These are phyloP conservation scores for Stenocarpella maydis DNA, from an alignment of 2,329 filamentous ascomycete species.

Conservation along the genomic window DNA sequence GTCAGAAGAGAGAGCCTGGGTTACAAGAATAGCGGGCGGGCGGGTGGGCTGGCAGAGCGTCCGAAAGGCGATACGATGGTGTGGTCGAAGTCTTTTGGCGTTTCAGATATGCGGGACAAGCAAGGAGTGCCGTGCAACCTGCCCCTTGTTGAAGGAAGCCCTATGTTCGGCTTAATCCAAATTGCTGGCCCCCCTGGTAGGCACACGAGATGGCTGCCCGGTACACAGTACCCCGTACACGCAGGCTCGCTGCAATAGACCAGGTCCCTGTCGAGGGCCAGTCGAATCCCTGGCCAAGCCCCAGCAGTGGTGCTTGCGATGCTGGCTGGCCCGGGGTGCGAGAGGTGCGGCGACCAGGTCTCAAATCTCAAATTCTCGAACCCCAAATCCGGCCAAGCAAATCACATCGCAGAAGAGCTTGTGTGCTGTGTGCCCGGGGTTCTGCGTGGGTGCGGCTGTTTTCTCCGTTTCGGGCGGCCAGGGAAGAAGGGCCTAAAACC, in stretches of 20 bases:
- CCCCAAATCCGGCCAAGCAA: conserved; percentile 4
- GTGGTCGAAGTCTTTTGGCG: conserved; percentile 43
- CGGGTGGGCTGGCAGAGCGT: conserved; percentile 32
- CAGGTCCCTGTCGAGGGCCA: conserved; percentile 11
- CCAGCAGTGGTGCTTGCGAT: not conserved
- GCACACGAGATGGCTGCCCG: not conserved
- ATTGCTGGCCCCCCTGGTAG: conserved; percentile 24
- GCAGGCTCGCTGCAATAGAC: not conserved
- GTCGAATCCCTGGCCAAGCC: conserved; percentile 21
- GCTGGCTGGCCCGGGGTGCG: not conserved
- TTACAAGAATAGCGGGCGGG: conserved; percentile 28
- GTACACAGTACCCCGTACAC: not conserved
- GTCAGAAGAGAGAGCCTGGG: conserved; percentile 15
- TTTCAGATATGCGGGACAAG: conserved; percentile 51
- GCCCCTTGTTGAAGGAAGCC: conserved; percentile 25
- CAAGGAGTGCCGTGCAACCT: conserved; percentile 37
- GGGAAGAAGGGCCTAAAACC: not conserved
- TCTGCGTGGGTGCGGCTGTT: not conserved
- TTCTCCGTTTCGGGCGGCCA: conserved; percentile 21
- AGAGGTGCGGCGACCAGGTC: conserved; percentile 11
- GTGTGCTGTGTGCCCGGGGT: not conserved
- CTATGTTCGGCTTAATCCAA: conserved; percentile 18
- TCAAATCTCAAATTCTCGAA: conserved; percentile 4
- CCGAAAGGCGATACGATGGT: conserved; percentile 37
- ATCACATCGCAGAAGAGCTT: not conserved